Evolutionary conservation across 495 filamentous ascomycete species (phyloP).

Genomic region (Jackrogersella multiformis): DNA sequence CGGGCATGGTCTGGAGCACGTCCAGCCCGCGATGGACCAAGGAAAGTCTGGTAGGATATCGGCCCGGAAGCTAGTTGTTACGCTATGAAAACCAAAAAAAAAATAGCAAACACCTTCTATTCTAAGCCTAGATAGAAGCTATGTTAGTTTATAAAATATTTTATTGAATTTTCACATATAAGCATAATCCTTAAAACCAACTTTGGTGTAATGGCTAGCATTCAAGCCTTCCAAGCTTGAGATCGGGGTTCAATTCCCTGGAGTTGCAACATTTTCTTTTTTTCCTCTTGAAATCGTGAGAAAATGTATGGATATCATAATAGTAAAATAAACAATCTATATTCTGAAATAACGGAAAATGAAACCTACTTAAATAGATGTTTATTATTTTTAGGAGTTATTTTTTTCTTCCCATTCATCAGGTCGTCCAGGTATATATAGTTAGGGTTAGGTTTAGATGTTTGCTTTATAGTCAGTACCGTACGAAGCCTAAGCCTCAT

Average conservation of each 20-base stretch:
- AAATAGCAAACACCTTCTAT: too few species aligned
- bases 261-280: slow-evolving; percentile 5
- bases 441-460: too few species aligned
- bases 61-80: slow-evolving; percentile 41
- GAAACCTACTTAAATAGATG: too few species aligned
- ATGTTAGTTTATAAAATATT: neutral
- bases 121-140: too few species aligned
- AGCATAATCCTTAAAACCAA: neutral
- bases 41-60: slow-evolving; percentile 29
- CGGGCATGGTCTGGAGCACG: slow-evolving; percentile 37
- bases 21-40: slow-evolving; percentile 38
- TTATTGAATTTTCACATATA: neutral
- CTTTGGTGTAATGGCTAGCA: slow-evolving; percentile 20
- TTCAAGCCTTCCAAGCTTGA: slow-evolving; percentile 19
- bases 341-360: too few species aligned
- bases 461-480: too few species aligned
- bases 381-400: neutral
- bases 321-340: too few species aligned
- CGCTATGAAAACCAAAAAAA: slow-evolving; percentile 27
- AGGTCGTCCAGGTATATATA: too few species aligned
- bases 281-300: neutral
- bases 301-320: too few species aligned
- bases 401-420: too few species aligned
- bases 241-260: slow-evolving; percentile 19
- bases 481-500: too few species aligned